Conservation (phyloP, 106 monocot genomes). For the Acanthochlamys bracteata region DNA sequence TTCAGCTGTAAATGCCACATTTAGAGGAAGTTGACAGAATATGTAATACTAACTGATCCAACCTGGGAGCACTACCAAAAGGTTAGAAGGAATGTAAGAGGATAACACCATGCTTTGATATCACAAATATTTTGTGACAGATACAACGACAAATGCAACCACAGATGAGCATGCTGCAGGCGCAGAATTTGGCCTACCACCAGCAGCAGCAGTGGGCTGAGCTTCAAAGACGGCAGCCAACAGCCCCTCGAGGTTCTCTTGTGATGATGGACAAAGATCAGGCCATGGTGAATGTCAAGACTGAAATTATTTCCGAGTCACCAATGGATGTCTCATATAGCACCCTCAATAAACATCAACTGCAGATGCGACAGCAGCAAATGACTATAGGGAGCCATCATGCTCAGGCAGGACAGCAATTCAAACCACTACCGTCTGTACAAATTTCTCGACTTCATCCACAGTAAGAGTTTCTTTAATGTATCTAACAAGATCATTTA, state of each 20-base stretch:
- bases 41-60: too few relatives aligned
- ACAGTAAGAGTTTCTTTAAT: conserved; percentile 26
- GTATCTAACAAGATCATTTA: too few relatives aligned
- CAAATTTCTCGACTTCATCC: conserved; percentile 60
- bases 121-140: conserved; percentile 7
- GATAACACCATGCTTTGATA: too few relatives aligned
- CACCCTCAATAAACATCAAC: conserved; percentile 26
- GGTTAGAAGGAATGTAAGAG: too few relatives aligned
- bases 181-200: conserved; percentile 57
- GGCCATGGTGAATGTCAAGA: conserved; percentile 50
- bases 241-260: conserved; percentile 28
- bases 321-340: conserved; percentile 36
- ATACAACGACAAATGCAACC: conserved; percentile 43
- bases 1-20: too few relatives aligned
- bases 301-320: conserved; percentile 44
- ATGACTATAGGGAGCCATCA: conserved; percentile 33
- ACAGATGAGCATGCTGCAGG: conserved; percentile 39
- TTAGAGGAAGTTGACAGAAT: too few relatives aligned
- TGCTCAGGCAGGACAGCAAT: conserved; percentile 46
- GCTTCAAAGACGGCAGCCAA: conserved; percentile 22
- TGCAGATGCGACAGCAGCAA: conserved; percentile 69
- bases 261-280: conserved; percentile 42
- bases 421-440: conserved; percentile 44
- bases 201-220: conserved; percentile 42
- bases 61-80: too few relatives aligned